phyloP scores from a whole-genome alignment of 208 protist species.

The Trichomonas vaginalis region DNA sequence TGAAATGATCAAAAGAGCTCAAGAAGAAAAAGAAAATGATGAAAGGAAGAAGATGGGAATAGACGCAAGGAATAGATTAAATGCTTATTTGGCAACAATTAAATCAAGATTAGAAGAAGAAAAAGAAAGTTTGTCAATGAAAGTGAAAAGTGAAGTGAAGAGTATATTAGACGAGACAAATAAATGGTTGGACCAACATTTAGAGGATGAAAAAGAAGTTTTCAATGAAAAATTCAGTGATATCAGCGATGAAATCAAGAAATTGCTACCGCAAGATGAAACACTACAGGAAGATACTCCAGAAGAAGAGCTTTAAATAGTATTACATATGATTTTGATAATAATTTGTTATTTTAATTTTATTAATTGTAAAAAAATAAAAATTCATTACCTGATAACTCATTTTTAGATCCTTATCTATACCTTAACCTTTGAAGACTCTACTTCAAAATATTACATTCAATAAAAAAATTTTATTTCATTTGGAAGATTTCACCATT shows the following conservation, averaged over 20 bases:
- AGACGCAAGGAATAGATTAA: not conserved
- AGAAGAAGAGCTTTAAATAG: not conserved
- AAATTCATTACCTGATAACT: too few species aligned
- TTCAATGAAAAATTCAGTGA: not conserved
- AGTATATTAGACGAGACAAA: not conserved
- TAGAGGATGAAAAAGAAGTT: not conserved
- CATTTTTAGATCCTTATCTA: too few species aligned
- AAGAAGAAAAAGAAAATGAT: not conserved
- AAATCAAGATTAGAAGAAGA: not conserved
- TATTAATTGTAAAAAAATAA: not conserved
- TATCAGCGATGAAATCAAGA: not conserved
- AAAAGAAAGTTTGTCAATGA: not conserved
- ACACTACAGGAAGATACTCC: not conserved
- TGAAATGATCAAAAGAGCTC: not conserved
- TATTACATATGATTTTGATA: not conserved
- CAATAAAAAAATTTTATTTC: too few species aligned
- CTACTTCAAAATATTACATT: too few species aligned
- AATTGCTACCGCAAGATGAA: not conserved
- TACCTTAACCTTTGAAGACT: too few species aligned
- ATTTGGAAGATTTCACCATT: too few species aligned
- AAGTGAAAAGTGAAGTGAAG: not conserved
- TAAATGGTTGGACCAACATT: not conserved
- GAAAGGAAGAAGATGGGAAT: not conserved
- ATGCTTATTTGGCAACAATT: not conserved
- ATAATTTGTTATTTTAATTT: not conserved